Base-by-base conservation (phyloP, 1,284 basidiomycete genomes). In the Ganoderma lingzhi region DNA sequence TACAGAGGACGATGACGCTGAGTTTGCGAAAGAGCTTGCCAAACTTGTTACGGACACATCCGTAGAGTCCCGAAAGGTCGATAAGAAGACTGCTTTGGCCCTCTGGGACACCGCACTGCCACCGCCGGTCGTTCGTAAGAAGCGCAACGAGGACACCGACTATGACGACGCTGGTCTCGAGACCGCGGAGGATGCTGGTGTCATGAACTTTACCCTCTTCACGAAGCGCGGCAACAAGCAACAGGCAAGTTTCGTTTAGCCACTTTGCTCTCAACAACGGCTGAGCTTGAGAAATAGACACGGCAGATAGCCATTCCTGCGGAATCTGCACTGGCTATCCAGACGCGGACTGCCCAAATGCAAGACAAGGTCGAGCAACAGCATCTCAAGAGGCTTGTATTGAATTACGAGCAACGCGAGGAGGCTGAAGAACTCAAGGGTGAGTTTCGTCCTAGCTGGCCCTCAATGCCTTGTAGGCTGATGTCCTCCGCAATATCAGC, bases 341-440 rank as follows among this genome's bases (percentile, higher is more conserved):
- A 98, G 74, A 96, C 96, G 1, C 90, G 93, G 42, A 90, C 93
- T 6, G 94, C 97, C 64, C 96, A 98, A 78, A 84, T 95, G 72
- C 94, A 96, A 77, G 95, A 96, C 81, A 94, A 93, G 80, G 95
- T 94, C 10, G 97, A 99, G 80, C 96, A 98, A 76, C 95, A 98
- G 79, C 95, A 98, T 71, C 83, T 99, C 74, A 99, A 99, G 84
- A 89, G 91, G 23, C 86, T 98, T n/a, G 97, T 97, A 2, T 85
- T 95, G 61, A 87, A 94, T 77, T 95, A 95, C 72, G 94, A 95
- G 76, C 93, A 95, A 74, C 90, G 91, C 39, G 94, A 95, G 80
- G 94, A 94, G 80, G 90, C 87, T 1, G 92, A 94, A 77, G 93
- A 94, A 75, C 74, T 92, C 73, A 93, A 89, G 86, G 92, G 92